A percentile compares a stretch with the other conserved stretches of the same genome.
These are phyloP conservation scores for Ceraceosorus guamensis DNA, from an alignment of 1,284 basidiomycete genomes.

Conservation along the genomic window DNA sequence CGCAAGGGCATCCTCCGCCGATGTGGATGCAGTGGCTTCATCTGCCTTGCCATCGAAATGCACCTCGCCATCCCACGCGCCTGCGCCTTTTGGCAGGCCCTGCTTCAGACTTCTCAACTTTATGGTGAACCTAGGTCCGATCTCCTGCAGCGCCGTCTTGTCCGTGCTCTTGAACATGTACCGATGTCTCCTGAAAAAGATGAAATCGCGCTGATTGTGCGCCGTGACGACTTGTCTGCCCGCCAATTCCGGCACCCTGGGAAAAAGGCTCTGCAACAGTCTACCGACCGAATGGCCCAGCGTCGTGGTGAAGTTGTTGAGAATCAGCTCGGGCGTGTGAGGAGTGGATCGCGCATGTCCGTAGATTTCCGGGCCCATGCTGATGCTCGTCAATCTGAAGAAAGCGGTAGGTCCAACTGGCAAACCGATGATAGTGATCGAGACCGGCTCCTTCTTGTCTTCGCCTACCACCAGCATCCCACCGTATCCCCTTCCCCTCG, in stretches of 20 bases:
- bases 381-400: conserved; percentile 85
- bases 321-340: conserved; percentile 88
- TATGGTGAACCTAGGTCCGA: conserved; percentile 92
- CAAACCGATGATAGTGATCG: conserved; percentile 82
- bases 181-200: conserved; percentile 93
- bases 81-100: conserved; percentile 63
- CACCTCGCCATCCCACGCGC: conserved; percentile 59
- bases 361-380: conserved; percentile 70
- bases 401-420: conserved; percentile 91
- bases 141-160: conserved; percentile 91
- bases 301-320: conserved; percentile 90
- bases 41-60: conserved; percentile 54
- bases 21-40: conserved; percentile 4
- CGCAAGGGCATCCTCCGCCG: conserved; percentile 1
- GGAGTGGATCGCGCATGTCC: conserved; percentile 86
- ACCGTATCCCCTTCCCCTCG: conserved; percentile 74
- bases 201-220: conserved; percentile 95
- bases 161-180: conserved; percentile 75
- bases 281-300: conserved; percentile 86
- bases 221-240: conserved; percentile 94
- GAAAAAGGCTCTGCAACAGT: conserved; percentile 92
- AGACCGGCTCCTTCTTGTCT: conserved; percentile 66
- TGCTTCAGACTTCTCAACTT: conserved; percentile 84
- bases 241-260: conserved; percentile 87
- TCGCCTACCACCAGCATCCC: conserved; percentile 91